phyloP scores from a whole-genome alignment of 2,329 filamentous ascomycete species.

The Trichoderma sp. region DNA sequence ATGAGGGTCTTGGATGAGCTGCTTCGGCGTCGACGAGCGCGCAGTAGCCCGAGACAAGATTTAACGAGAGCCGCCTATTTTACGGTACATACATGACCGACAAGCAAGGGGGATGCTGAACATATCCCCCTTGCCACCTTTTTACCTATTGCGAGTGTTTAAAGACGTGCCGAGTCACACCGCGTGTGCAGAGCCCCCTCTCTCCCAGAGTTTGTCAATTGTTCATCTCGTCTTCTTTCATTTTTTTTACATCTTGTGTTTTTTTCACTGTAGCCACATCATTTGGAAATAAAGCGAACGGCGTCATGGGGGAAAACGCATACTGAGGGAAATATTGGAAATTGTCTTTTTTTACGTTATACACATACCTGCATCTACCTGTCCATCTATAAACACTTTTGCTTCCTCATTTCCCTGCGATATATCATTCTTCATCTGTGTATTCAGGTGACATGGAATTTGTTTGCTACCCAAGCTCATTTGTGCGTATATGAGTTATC shows the following conservation, averaged over 20 bases:
- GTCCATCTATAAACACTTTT: no score
- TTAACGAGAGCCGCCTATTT: background rate
- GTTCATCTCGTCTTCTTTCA: background rate
- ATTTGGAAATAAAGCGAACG: conserved; percentile 23
- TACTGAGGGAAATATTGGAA: background rate
- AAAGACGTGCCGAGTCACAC: background rate
- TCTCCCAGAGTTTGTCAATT: background rate
- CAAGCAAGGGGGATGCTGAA: background rate
- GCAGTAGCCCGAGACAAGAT: background rate
- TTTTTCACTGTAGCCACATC: background rate
- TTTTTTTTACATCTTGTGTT: background rate
- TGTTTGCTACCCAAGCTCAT: background rate
- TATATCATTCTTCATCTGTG: no score
- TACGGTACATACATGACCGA: background rate
- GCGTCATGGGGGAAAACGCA: conserved; percentile 8
- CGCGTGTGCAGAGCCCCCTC: no score
- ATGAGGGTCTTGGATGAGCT: conserved; percentile 13
- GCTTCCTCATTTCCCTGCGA: no score
- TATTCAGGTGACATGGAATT: no score
- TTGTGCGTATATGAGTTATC: background rate
- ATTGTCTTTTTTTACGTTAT: background rate
- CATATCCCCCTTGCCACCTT: background rate
- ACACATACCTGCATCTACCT: background rate
- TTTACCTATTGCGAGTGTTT: background rate
- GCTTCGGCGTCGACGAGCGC: background rate